A percentile compares a stretch with the other conserved stretches of the same genome.
Conservation (phyloP, 108 stramenopile species). For the Cyclotella sp. region DNA sequence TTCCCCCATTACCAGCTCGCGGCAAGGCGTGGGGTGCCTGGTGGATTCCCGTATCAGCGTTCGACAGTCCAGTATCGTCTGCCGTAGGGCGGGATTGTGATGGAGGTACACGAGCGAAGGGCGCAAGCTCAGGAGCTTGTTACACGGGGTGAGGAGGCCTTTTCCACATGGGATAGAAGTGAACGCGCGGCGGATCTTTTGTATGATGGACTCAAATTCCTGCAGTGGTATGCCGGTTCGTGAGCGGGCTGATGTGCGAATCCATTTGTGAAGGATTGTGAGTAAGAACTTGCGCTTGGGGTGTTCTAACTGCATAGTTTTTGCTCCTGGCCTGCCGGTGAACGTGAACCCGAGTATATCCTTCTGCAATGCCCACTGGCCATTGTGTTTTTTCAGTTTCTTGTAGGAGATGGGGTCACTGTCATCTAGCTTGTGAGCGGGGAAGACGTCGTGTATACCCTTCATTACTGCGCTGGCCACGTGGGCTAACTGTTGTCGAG, state of each 20-base stretch:
- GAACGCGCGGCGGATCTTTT: constrained; percentile 1
- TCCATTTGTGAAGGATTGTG: background rate
- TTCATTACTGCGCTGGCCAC: background rate
- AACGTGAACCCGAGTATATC: constrained; percentile 3
- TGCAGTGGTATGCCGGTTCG: background rate
- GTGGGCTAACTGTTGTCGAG: background rate
- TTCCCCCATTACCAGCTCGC: constrained; percentile 9
- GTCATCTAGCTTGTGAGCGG: background rate
- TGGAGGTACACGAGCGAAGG: background rate
- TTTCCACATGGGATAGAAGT: background rate
- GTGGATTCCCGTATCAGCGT: constrained; percentile 3
- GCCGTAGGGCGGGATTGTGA: background rate
- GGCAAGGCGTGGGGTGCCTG: background rate
- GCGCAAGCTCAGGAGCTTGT: background rate
- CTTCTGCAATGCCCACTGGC: constrained; percentile 1
- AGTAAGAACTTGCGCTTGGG: background rate
- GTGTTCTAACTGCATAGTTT: constrained; percentile 4
- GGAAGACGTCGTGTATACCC: background rate
- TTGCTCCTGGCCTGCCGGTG: background rate
- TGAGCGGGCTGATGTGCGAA: background rate
- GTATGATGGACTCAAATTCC: background rate
- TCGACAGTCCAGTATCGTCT: background rate
- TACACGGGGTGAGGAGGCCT: constrained; percentile 3
- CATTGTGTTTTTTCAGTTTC: background rate
- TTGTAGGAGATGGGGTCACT: constrained; percentile 6